Evolutionary conservation across 2,329 filamentous ascomycete species (phyloP), one percentile per base, ranked within the genome.

Genomic region (Pseudogymnoascus sp.): DNA sequence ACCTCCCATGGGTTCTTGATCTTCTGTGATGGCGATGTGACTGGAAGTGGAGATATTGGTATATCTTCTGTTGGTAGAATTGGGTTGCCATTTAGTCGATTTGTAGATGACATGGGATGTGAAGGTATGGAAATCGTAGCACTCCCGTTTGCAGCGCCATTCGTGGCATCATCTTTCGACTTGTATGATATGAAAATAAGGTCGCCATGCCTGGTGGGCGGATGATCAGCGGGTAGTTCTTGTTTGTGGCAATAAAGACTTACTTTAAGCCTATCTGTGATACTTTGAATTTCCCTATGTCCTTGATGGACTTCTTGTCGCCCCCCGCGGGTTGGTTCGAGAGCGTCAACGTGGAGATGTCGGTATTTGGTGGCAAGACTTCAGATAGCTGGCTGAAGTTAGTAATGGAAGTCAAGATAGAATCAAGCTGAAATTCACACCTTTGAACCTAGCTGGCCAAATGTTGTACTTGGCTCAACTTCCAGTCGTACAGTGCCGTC

Each of bases 1-100:
- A 89, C 85, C 72, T 99, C 95, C 95, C 95, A 97, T 0, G 92
- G 91, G 67, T 95, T 96, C 75, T 89, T 91, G 70, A 93, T 88
- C 61, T 85, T 80, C 60, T 85, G 76, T 11, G 78, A 78, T 4
- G 84, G 81, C 1, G 83, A 83, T 4, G 79, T 80, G 45, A 83
- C 77, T 61, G 80, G 79, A 11, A 78, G 79, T 59, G 87, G 83
- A 65, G 85, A 82, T 71, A 89, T 82, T 45, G 86, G 84, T 3
- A 84, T 75, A 67, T 88, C 83, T 71, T 93, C 88, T 64, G 83
- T 84, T 18, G 88, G 83, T 14, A 87, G 78, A 43, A 95, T 84
- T 31, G 88, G 83, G 69, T 88, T 87, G 65, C 91, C 91, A 74
- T 90, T 93, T n/a, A 96, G 82, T 62, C 89, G 83, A 70, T 88